Evolutionary conservation across 163 green algal species (phyloP).

Genomic region (Scenedesmus sp.): DNA sequence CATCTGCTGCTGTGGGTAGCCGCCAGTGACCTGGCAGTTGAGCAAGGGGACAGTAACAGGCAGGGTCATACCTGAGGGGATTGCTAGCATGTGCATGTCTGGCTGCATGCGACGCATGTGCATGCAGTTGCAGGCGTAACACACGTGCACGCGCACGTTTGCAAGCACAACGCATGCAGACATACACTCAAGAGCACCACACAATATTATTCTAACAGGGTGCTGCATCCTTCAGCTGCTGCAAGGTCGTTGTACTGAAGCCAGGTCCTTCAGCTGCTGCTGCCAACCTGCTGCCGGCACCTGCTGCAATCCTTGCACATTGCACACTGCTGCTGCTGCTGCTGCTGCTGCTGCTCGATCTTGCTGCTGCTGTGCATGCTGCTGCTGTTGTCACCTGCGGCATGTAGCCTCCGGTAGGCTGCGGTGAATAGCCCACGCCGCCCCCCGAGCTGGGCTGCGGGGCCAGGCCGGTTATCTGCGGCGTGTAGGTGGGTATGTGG

Average conservation of each 20-base stretch:
- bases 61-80: neutral
- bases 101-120: neutral
- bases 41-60: neutral
- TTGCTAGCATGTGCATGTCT: neutral
- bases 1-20: constrained; percentile 20
- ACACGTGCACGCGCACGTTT: neutral
- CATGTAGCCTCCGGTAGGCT: constrained; percentile 42
- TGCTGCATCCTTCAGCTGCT: neutral
- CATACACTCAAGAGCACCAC: neutral
- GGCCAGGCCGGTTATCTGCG: constrained; percentile 37
- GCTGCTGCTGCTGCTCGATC: neutral
- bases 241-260: neutral
- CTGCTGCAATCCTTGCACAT: neutral
- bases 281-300: neutral
- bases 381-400: constrained; percentile 3
- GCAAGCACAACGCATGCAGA: neutral
- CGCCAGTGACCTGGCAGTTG: neutral
- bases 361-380: neutral
- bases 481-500: constrained; percentile 42
- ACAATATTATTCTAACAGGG: neutral
- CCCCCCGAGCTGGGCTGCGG: constrained; percentile 19
- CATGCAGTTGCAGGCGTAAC: neutral
- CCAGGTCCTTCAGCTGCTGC: neutral
- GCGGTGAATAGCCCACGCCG: constrained; percentile 20
- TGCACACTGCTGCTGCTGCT: neutral